phyloP scores from a whole-genome alignment of 202 grass and related monocot species.

The Hordeum pubiflorum region DNA sequence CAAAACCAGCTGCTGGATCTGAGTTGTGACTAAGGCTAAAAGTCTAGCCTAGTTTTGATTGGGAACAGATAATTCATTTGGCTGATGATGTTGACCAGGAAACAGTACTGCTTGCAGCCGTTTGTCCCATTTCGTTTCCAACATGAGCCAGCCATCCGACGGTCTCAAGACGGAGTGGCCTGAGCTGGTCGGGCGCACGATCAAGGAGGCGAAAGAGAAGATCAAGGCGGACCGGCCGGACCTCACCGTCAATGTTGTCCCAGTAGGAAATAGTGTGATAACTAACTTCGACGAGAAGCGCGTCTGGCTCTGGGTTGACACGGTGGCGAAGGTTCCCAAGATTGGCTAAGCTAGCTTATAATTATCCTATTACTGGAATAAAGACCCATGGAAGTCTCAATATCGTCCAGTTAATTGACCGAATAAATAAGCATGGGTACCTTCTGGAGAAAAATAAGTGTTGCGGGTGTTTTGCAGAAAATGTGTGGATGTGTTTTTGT shows the following conservation, averaged over 20 bases:
- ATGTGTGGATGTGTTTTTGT: not conserved
- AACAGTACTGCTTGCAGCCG: not conserved
- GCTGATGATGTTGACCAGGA: not conserved
- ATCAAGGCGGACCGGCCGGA: slow-evolving; percentile 27
- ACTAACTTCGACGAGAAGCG: not conserved
- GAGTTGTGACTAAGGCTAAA: not conserved
- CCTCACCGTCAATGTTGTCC: not conserved
- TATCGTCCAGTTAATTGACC: not conserved
- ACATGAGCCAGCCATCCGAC: slow-evolving; percentile 3
- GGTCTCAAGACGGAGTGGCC: slow-evolving; percentile 21
- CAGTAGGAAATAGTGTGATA: not conserved
- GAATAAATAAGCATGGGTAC: not conserved
- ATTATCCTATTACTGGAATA: not conserved
- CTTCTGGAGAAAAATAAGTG: not conserved
- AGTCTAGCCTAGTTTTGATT: not conserved
- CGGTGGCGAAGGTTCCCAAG: not conserved
- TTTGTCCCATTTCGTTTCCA: not conserved
- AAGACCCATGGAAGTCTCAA: not conserved
- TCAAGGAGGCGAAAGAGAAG: slow-evolving; percentile 26
- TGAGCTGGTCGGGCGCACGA: slow-evolving; percentile 1
- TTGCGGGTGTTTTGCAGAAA: not conserved
- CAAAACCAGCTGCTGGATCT: too few relatives aligned
- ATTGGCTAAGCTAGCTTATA: not conserved
- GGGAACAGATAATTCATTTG: not conserved
- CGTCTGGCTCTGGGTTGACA: slow-evolving; percentile 29